Conservation (phyloP, 1,284 basidiomycete genomes). For the Ustilago lituana region DNA sequence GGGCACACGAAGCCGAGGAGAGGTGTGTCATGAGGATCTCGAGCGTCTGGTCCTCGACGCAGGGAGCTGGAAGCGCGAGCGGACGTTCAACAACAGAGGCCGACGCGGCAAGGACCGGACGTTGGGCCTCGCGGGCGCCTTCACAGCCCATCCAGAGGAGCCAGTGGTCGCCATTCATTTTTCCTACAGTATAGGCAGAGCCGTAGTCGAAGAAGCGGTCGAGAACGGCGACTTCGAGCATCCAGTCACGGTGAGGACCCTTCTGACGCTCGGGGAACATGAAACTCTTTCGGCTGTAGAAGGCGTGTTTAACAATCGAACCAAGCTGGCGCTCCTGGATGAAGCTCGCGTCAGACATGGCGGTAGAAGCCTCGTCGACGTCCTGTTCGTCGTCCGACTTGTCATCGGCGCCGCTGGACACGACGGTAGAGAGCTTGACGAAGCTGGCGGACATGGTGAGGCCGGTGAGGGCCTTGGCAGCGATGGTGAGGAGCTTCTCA, state of each 20-base stretch:
- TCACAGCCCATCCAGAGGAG: slow-evolving; percentile 76
- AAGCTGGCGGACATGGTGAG: slow-evolving; percentile 32
- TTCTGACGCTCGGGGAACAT: slow-evolving; percentile 98
- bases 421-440: slow-evolving; percentile 29
- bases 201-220: slow-evolving; percentile 84
- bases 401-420: slow-evolving; percentile 8
- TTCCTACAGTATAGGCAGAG: slow-evolving; percentile 94
- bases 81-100: slow-evolving; percentile 41
- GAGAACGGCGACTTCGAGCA: slow-evolving; percentile 87
- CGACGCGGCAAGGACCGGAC: slow-evolving; percentile 59
- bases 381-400: slow-evolving; percentile 3
- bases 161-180: slow-evolving; percentile 99
- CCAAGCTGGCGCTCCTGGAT: slow-evolving; percentile 51
- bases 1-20: slow-evolving; percentile 76
- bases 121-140: slow-evolving; percentile 50
- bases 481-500: slow-evolving; percentile 72
- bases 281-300: slow-evolving; percentile 98
- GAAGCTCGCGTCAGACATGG: slow-evolving; percentile 36
- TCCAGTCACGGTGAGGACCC: slow-evolving; percentile 95
- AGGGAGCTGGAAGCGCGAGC: slow-evolving; percentile 41
- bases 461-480: slow-evolving; percentile 77
- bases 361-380: slow-evolving; percentile 24
- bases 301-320: slow-evolving; percentile 68
- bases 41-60: slow-evolving; percentile 82
- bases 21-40: slow-evolving; percentile 98